A percentile compares a stretch with the other conserved stretches of the same genome.
Conservation (phyloP, 345 rosid genomes). For the Gossypioides kirkii region DNA sequence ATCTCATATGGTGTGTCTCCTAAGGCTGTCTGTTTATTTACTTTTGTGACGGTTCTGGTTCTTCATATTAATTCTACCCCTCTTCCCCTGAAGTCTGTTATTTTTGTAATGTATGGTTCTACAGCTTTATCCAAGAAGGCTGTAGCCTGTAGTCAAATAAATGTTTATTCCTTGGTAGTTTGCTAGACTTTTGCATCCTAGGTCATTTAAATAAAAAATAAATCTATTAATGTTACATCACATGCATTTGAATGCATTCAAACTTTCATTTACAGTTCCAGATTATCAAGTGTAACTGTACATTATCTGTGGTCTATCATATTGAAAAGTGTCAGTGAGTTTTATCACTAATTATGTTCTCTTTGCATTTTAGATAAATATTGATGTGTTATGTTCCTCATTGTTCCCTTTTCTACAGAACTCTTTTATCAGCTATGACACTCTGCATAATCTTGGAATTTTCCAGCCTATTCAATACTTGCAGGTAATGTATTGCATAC, state of each 20-base stretch:
- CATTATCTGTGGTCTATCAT: background rate
- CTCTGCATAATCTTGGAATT: slow-evolving; percentile 85
- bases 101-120: background rate
- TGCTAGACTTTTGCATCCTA: background rate
- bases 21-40: background rate
- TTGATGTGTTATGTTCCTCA: slow-evolving; percentile 10
- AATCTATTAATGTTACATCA: background rate
- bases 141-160: background rate
- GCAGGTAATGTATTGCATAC: slow-evolving; percentile 56
- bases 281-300: background rate
- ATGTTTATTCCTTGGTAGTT: background rate
- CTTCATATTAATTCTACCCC: background rate
- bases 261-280: background rate
- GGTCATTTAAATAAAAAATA: background rate
- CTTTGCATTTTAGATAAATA: slow-evolving; percentile 10
- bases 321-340: background rate
- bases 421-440: slow-evolving; percentile 68
- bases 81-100: background rate
- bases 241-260: background rate
- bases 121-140: background rate
- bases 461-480: slow-evolving; percentile 80
- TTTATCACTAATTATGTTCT: background rate
- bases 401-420: slow-evolving; percentile 47
- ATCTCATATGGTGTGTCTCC: background rate
- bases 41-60: background rate